Conservation (phyloP, 345 rosid genomes). For the Brassica carinata region DNA sequence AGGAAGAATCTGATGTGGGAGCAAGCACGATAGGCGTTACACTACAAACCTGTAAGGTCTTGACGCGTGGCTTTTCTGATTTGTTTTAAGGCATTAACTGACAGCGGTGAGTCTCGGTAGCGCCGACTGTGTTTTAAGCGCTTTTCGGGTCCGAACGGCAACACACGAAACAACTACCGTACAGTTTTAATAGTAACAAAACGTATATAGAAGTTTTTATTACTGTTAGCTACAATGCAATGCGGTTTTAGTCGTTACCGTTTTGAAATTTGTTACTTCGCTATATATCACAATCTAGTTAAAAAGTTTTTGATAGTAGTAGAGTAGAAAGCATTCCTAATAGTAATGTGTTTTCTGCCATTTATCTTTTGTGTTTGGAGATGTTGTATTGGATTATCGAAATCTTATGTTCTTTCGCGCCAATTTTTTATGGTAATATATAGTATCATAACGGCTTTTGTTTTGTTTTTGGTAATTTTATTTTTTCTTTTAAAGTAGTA, state of each 20-base stretch:
- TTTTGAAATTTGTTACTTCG: no score
- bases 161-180: no score
- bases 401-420: neutral
- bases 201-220: no score
- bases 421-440: neutral
- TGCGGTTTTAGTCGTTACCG: no score
- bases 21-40: conserved; percentile 10
- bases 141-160: no score
- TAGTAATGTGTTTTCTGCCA: neutral
- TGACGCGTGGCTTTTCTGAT: conserved; percentile 23
- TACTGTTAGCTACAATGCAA: no score
- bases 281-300: no score
- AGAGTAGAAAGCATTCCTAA: no score
- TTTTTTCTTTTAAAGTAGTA: neutral
- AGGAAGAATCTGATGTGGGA: conserved; percentile 5
- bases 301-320: no score
- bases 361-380: neutral
- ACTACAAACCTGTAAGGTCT: neutral
- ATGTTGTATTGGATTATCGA: neutral
- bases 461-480: neutral
- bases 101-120: conserved; percentile 24
- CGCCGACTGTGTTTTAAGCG: neutral
- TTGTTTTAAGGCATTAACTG: neutral
- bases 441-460: neutral
- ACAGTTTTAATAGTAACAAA: no score